Evolutionary conservation across 2,329 filamentous ascomycete genomes (phyloP), one percentile per base, ranked within the genome.

Genomic region (Monilinia laxa): DNA sequence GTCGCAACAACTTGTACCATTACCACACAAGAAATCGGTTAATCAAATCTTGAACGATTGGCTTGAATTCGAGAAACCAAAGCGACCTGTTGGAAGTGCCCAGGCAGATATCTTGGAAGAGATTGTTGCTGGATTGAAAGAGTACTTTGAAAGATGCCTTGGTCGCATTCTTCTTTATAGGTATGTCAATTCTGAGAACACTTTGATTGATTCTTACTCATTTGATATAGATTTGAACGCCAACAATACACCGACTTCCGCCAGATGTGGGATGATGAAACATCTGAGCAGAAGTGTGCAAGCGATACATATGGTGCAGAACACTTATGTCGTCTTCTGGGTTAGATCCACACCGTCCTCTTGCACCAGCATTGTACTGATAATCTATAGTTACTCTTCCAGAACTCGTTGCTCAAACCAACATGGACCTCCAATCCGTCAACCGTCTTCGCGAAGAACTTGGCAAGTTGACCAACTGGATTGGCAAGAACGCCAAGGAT

Each of bases 401-500:
- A 0, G 95, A 99, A 76, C 87, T 98, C 52, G 88, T 98, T 69
- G 93, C 93, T 4, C 95, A 99, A 77, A 99, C 95, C 63, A 98
- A 98, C 79, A 97, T 99, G 93, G 95, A 98, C 75, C 84, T 90
- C 64, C 93, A 96, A 77, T 93, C 93, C 2, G 92, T 97, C 53
- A 90, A 89, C 69, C 90, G 93, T 57, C 86, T 98, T 35, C 89
- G 93, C 16, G 92, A 97, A 74, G 95, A 99, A 77, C 84, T 99
- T 20, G 85, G 87, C 72, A 94, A 93, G 78, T 89, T 99, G 78
- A 92, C 90, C 14, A 84, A 87, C 64, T 99, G 93, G 92, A 83
- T 99, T 65, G 86, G 89, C 68, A 90, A 89, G 72, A 75, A 76
- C 74, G 87, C 89, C 18, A 83, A 86, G 67, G 85, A 85, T 31